Evolutionary conservation across 768 basidiomycete genomes (phyloP).

Genomic region (Psilocybe cubensis): DNA sequence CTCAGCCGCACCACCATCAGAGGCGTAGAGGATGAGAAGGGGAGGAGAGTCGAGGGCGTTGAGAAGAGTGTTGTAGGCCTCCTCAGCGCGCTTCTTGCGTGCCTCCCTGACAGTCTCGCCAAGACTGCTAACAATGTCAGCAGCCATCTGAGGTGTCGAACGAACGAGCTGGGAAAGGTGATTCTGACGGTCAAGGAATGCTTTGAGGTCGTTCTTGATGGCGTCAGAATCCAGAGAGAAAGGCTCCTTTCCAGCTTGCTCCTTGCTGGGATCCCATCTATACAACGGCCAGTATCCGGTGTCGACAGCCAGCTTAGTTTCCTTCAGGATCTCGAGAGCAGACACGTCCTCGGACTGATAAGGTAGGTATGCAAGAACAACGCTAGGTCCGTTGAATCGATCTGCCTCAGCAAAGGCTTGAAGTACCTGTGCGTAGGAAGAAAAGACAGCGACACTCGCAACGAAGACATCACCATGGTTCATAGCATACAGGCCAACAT

Average conservation of each 20-base stretch:
- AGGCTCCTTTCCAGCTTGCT: slow-evolving; percentile 73
- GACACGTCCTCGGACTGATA: slow-evolving; percentile 76
- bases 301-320: slow-evolving; percentile 96
- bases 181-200: slow-evolving; percentile 96
- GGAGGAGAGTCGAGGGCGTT: slow-evolving; percentile 88
- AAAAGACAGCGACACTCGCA: slow-evolving; percentile 93
- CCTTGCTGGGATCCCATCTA: slow-evolving; percentile 94
- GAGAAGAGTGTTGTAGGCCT: slow-evolving; percentile 84
- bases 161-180: slow-evolving; percentile 93
- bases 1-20: slow-evolving; percentile 95
- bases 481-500: slow-evolving; percentile 97
- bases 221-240: slow-evolving; percentile 93
- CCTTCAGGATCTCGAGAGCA: slow-evolving; percentile 91
- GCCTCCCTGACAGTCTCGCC: slow-evolving; percentile 87
- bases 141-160: slow-evolving; percentile 77
- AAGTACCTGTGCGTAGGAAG: slow-evolving; percentile 92
- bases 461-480: slow-evolving; percentile 98
- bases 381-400: slow-evolving; percentile 83
- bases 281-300: slow-evolving; percentile 98
- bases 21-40: slow-evolving; percentile 88
- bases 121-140: slow-evolving; percentile 80
- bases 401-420: slow-evolving; percentile 93
- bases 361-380: slow-evolving; percentile 94
- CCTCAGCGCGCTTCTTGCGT: slow-evolving; percentile 77
- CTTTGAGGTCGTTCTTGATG: slow-evolving; percentile 90